A percentile compares a stretch with the other conserved stretches of the same genome.
Evolutionary conservation across 2,329 filamentous ascomycete genomes (phyloP).

Genomic region (Fusarium foetens): DNA sequence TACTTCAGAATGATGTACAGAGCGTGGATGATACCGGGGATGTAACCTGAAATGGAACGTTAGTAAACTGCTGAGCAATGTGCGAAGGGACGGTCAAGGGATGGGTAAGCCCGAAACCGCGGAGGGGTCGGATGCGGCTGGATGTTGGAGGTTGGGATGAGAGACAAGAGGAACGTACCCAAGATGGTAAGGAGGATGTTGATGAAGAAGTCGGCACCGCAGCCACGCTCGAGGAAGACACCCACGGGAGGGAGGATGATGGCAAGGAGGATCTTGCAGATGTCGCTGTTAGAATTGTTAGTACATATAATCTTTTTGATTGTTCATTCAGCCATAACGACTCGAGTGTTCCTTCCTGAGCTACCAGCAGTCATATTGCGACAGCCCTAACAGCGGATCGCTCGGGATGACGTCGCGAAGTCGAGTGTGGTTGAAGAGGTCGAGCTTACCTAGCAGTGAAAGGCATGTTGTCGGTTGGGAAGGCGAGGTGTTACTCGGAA

Average conservation of each 20-base stretch:
- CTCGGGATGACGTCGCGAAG: constrained; percentile 32
- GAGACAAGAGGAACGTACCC: constrained; percentile 52
- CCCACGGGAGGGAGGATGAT: constrained; percentile 89
- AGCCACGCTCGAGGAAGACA: constrained; percentile 94
- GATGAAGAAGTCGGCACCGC: constrained; percentile 87
- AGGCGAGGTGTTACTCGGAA: constrained; percentile 27
- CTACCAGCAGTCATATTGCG: neutral
- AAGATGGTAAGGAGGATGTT: constrained; percentile 89
- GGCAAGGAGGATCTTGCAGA: constrained; percentile 81
- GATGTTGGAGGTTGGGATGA: neutral
- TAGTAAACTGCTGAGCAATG: constrained; percentile 21
- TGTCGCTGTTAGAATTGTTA: constrained; percentile 54
- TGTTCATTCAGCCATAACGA: neutral
- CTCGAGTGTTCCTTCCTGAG: neutral
- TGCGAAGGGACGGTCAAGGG: neutral
- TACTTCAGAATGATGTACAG: constrained; percentile 95
- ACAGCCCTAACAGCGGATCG: constrained; percentile 27
- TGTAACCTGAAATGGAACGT: constrained; percentile 56
- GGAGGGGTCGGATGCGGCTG: constrained; percentile 54
- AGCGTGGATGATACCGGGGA: constrained; percentile 91
- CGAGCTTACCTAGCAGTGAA: constrained; percentile 66
- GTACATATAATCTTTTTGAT: neutral
- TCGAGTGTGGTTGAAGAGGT: neutral
- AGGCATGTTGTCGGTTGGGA: constrained; percentile 59
- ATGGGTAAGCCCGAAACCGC: constrained; percentile 10